These are phyloP conservation scores for Hypomyces rosellus DNA, from an alignment of 2,329 filamentous ascomycete genomes.

Conservation along the genomic window DNA sequence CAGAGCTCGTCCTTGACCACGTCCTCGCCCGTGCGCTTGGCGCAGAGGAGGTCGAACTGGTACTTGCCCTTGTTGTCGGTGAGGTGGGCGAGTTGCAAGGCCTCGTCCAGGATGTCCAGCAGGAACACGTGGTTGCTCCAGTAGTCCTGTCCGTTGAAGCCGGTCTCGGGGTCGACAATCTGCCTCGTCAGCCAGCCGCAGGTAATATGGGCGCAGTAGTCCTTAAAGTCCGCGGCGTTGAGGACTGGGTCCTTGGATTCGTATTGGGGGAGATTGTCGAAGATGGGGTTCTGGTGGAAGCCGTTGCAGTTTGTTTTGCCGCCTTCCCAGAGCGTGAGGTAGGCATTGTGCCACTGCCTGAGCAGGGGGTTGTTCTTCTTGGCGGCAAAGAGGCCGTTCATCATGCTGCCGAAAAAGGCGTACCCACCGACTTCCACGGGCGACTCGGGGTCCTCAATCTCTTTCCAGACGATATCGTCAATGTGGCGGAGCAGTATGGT, in stretches of 20 bases:
- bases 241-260: constrained; percentile 9
- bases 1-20: constrained; percentile 13
- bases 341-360: constrained; percentile 35
- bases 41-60: constrained; percentile 17
- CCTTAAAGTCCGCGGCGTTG: constrained; percentile 15
- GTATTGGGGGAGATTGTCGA: constrained; percentile 3
- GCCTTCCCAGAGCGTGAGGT: constrained; percentile 29
- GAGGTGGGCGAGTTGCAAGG: constrained; percentile 6
- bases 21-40: constrained; percentile 17
- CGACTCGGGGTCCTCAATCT: constrained; percentile 28
- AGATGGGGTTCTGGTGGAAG: constrained; percentile 27
- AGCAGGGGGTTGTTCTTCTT: constrained; percentile 38
- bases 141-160: constrained; percentile 29
- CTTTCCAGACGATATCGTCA: constrained; percentile 37
- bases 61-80: constrained; percentile 9
- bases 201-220: constrained; percentile 26
- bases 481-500: constrained; percentile 35
- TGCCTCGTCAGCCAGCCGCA: constrained; percentile 27
- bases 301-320: constrained; percentile 23
- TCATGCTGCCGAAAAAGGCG: constrained; percentile 5
- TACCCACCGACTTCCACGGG: constrained; percentile 24
- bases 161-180: constrained; percentile 27
- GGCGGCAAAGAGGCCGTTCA: constrained; percentile 39
- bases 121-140: constrained; percentile 26
- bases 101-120: constrained; percentile 15